These are phyloP conservation scores for Saccharomyces hybrid DNA, from an alignment of 1,139 yeast genomes.

Conservation along the genomic window DNA sequence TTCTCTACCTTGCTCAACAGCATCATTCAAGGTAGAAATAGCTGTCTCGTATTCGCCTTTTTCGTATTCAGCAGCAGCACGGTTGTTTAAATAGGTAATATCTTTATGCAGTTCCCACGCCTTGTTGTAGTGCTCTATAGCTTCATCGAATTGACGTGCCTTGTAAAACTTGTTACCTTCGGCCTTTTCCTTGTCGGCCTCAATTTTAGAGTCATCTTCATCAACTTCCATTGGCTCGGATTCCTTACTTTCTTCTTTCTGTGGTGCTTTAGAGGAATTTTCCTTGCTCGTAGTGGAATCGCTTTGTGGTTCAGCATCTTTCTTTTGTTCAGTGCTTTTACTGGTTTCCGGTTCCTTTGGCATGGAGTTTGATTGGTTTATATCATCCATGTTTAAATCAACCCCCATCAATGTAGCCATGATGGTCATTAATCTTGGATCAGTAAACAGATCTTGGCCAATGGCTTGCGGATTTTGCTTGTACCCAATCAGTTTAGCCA, in stretches of 20 bases:
- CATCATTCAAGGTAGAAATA: constrained; percentile 68
- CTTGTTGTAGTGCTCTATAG: constrained; percentile 72
- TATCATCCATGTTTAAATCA: constrained; percentile 46
- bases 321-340: constrained; percentile 12
- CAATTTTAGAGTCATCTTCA: constrained; percentile 35
- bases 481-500: constrained; percentile 58
- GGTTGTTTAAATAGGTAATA: constrained; percentile 88
- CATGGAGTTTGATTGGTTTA: constrained; percentile 20
- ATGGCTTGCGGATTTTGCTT: constrained; percentile 67
- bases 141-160: constrained; percentile 83
- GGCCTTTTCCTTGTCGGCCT: constrained; percentile 75
- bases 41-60: constrained; percentile 87
- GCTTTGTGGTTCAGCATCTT: constrained; percentile 7
- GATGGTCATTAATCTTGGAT: constrained; percentile 82
- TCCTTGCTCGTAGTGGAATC: constrained; percentile 8
- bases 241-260: constrained; percentile 29
- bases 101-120: constrained; percentile 84
- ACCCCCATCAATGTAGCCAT: constrained; percentile 85
- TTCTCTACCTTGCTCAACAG: constrained; percentile 85
- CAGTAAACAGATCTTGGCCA: constrained; percentile 56
- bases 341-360: constrained; percentile 32
- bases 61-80: constrained; percentile 96
- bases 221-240: constrained; percentile 34
- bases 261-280: constrained; percentile 17
- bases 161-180: constrained; percentile 85